A percentile compares a stretch with the other conserved stretches of the same genome.
phyloP scores from a whole-genome alignment of 2,329 filamentous ascomycete species.

The Aspergillus eucalypticola region DNA sequence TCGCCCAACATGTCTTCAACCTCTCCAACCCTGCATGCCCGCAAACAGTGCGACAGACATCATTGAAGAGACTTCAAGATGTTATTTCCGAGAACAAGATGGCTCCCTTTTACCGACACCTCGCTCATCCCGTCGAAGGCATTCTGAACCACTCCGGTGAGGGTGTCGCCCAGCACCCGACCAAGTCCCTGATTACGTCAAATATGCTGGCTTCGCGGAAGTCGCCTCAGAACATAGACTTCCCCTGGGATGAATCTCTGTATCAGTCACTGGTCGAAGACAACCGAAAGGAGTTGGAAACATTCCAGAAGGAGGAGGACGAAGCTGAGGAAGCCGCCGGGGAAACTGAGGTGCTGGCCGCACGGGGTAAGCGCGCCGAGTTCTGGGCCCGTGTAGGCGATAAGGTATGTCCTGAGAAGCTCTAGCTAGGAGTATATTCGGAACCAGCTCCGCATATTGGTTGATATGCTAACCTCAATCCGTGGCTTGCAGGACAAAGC shows the following conservation, averaged over 20 bases:
- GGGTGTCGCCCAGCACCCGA: slow-evolving; percentile 52
- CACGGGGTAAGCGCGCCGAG: slow-evolving; percentile 90
- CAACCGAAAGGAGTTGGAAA: slow-evolving; percentile 75
- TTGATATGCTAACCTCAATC: slow-evolving; percentile 3
- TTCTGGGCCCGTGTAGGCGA: slow-evolving; percentile 95
- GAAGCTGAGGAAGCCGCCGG: slow-evolving; percentile 95
- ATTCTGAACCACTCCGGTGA: slow-evolving; percentile 78
- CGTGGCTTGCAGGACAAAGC: slow-evolving; percentile 75
- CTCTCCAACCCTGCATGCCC: slow-evolving; percentile 62
- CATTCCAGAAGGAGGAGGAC: slow-evolving; percentile 81
- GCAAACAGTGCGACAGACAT: slow-evolving; percentile 54
- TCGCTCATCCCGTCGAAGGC: slow-evolving; percentile 69
- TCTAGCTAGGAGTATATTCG: background rate
- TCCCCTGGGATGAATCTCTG: slow-evolving; percentile 88
- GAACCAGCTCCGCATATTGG: background rate
- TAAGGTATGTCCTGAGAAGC: slow-evolving; percentile 63
- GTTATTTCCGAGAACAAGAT: slow-evolving; percentile 65
- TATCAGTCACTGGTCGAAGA: slow-evolving; percentile 76
- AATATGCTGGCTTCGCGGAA: slow-evolving; percentile 75
- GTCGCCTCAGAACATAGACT: slow-evolving; percentile 62
- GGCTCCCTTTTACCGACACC: slow-evolving; percentile 66
- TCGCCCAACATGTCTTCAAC: slow-evolving; percentile 68
- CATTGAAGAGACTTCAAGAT: slow-evolving; percentile 63
- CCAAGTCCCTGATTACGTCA: slow-evolving; percentile 59
- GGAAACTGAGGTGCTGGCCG: slow-evolving; percentile 91